Conservation (phyloP, 225 moss, liverwort and hornwort species). For the Polytrichum commune region DNA sequence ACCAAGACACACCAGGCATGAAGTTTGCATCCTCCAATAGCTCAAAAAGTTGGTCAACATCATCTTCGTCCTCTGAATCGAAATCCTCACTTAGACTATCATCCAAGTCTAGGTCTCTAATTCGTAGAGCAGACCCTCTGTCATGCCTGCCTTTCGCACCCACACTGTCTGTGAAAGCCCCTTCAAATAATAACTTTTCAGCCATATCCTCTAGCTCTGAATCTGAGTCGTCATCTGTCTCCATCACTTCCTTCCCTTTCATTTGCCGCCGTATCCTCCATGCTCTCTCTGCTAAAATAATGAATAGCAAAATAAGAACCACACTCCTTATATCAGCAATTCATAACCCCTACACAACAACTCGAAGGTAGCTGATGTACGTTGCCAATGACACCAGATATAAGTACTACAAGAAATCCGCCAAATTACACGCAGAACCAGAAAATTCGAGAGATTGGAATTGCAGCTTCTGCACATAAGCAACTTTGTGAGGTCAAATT, state of each 20-base stretch:
- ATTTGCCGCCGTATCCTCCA: conserved; percentile 37
- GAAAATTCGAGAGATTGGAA: too few relatives aligned
- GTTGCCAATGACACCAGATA: conserved; percentile 15
- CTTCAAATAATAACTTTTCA: conserved; percentile 48
- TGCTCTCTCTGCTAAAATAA: conserved; percentile 36
- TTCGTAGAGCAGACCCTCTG: conserved; percentile 32
- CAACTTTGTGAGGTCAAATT: too few relatives aligned
- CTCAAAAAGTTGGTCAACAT: conserved; percentile 46
- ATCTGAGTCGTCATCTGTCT: conserved; percentile 36
- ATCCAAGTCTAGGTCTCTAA: conserved; percentile 39
- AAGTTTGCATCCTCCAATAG: conserved; percentile 49
- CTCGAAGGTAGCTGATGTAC: too few relatives aligned
- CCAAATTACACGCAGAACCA: too few relatives aligned
- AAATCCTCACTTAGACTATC: conserved; percentile 26
- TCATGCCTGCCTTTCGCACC: conserved; percentile 35
- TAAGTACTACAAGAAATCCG: conserved; percentile 12
- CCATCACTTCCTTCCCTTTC: conserved; percentile 52
- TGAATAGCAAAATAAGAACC: too few relatives aligned
- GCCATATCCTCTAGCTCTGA: conserved; percentile 54
- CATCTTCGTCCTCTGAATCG: conserved; percentile 39
- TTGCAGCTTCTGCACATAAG: too few relatives aligned
- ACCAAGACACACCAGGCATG: conserved; percentile 32
- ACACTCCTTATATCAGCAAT: too few relatives aligned
- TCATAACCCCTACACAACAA: too few relatives aligned
- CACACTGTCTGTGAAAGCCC: conserved; percentile 22